A percentile compares a stretch with the other conserved stretches of the same genome.
phyloP scores from a whole-genome alignment of 768 basidiomycete species.

The Hortiboletus campestris region DNA sequence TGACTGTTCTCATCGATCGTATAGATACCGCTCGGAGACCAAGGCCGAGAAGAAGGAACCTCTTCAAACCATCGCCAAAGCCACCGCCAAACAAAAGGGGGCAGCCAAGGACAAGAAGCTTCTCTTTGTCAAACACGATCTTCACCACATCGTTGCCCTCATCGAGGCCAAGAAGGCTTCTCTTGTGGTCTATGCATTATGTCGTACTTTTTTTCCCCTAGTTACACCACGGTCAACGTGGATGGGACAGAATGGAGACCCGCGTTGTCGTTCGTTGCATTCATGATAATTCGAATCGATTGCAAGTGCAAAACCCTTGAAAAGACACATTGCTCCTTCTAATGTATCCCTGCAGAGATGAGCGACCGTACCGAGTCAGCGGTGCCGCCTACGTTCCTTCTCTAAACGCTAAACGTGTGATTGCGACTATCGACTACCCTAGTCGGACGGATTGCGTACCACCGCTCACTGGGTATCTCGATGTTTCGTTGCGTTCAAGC shows the following conservation, averaged over 20 bases:
- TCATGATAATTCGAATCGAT: no score
- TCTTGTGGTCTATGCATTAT: constrained; percentile 55
- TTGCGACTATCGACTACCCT: no score
- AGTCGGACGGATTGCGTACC: no score
- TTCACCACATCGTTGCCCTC: constrained; percentile 95
- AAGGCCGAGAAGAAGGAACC: constrained; percentile 98
- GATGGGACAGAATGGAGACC: background rate
- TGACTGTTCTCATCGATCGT: background rate
- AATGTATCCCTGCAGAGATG: no score
- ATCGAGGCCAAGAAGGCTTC: constrained; percentile 97
- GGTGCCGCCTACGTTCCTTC: no score
- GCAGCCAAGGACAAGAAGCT: constrained; percentile 89
- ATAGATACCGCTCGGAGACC: constrained; percentile 79
- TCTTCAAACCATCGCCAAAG: constrained; percentile 73
- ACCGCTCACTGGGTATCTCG: no score
- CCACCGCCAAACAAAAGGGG: constrained; percentile 77
- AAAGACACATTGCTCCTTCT: no score
- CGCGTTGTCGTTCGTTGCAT: no score
- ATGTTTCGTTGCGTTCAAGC: no score
- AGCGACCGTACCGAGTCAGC: no score
- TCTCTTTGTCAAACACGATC: constrained; percentile 90
- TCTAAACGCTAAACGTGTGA: no score
- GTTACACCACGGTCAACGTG: constrained; percentile 4
- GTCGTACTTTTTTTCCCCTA: background rate
- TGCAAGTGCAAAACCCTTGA: no score